A percentile compares a stretch with the other conserved stretches of the same genome.
phyloP scores from a whole-genome alignment of 148 eudicot species.

The Camellia granthamiana region DNA sequence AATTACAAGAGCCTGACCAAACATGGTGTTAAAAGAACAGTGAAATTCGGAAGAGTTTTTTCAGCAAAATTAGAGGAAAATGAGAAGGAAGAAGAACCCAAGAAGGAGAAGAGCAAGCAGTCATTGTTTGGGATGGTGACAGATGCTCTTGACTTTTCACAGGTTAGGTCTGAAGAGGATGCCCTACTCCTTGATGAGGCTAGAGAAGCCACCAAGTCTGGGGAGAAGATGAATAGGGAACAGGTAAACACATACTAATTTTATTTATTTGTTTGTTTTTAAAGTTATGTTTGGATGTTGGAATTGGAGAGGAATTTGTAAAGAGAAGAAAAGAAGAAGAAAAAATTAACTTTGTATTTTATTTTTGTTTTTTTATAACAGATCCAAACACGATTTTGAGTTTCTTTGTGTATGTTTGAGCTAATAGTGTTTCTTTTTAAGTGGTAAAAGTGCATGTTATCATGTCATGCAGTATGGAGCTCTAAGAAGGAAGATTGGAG shows the following conservation, averaged over 20 bases:
- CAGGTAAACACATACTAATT: slow-evolving; percentile 46
- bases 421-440: not conserved
- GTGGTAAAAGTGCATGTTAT: not conserved
- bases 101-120: slow-evolving; percentile 52
- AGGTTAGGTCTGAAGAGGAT: slow-evolving; percentile 71
- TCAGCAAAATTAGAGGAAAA: slow-evolving; percentile 47
- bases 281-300: no score
- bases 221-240: slow-evolving; percentile 59
- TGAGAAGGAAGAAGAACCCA: slow-evolving; percentile 32
- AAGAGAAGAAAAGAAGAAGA: no score
- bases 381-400: no score
- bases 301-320: no score
- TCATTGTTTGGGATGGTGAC: slow-evolving; percentile 70
- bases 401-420: no score
- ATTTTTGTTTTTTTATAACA: no score
- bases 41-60: slow-evolving; percentile 27
- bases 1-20: slow-evolving; percentile 17
- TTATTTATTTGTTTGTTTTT: not conserved
- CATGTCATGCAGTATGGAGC: slow-evolving; percentile 74
- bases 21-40: slow-evolving; percentile 12
- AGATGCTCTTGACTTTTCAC: slow-evolving; percentile 89
- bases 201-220: slow-evolving; percentile 66
- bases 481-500: slow-evolving; percentile 95
- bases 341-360: no score
- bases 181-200: slow-evolving; percentile 83